Evolutionary conservation across 2,329 filamentous ascomycete genomes (phyloP).

Genomic region (Microcyclospora pomicola): DNA sequence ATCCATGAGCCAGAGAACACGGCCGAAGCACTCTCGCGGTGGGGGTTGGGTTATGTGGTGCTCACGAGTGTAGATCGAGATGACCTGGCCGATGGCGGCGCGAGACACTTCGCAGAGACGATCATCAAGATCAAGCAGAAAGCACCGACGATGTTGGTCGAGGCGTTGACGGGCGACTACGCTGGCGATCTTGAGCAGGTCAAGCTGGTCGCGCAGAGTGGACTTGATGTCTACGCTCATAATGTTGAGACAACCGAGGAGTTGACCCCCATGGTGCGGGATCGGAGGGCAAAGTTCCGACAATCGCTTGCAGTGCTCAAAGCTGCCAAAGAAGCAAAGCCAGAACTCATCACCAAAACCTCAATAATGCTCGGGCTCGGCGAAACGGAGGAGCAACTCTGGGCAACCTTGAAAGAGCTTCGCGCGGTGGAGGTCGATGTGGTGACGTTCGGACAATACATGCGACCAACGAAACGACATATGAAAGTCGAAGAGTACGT

Average conservation of each 20-base stretch:
- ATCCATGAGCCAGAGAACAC: constrained; percentile 95
- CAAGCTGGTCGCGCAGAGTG: constrained; percentile 65
- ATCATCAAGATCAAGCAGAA: constrained; percentile 80
- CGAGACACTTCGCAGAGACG: constrained; percentile 81
- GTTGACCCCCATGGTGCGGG: constrained; percentile 77
- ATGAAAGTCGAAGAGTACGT: constrained; percentile 95
- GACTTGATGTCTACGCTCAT: constrained; percentile 91
- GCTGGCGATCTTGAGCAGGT: constrained; percentile 78
- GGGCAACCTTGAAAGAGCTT: constrained; percentile 67
- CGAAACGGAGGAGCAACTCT: constrained; percentile 77
- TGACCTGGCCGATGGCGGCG: constrained; percentile 78
- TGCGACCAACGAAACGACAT: constrained; percentile 95
- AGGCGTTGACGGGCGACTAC: constrained; percentile 80
- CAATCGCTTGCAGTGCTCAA: constrained; percentile 70
- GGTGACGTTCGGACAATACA: constrained; percentile 99
- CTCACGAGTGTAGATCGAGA: constrained; percentile 89
- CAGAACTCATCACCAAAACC: constrained; percentile 89
- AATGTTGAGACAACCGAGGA: constrained; percentile 93
- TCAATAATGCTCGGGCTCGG: constrained; percentile 93
- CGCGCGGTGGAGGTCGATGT: constrained; percentile 75
- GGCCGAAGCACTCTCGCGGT: constrained; percentile 78
- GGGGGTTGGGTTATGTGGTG: constrained; percentile 93
- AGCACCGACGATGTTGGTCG: constrained; percentile 59
- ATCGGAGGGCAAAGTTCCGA: constrained; percentile 76
- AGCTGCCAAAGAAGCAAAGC: constrained; percentile 64